Percentiles rank a stretch among this genome's conserved stretches.
phyloP scores from a whole-genome alignment of 768 basidiomycete species.

The Mycena latifolia region DNA sequence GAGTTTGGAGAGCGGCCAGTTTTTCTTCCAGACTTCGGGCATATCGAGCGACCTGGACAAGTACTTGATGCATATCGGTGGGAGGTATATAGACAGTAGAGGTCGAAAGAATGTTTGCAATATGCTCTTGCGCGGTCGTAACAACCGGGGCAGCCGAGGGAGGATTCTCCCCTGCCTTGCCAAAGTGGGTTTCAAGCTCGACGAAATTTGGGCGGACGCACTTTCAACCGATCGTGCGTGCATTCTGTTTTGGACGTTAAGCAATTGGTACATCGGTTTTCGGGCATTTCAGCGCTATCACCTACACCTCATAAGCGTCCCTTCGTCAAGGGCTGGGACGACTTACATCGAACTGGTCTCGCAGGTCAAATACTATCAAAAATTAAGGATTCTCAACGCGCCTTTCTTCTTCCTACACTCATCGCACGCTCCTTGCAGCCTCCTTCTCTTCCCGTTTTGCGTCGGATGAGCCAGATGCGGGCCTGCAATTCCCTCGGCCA shows the following conservation, averaged over 20 bases:
- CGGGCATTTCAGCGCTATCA: constrained; percentile 70
- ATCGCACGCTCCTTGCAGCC: constrained; percentile 12
- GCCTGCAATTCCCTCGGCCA: no score
- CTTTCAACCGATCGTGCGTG: constrained; percentile 59
- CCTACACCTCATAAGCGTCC: constrained; percentile 40
- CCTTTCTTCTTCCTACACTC: constrained; percentile 18
- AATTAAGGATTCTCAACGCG: not conserved
- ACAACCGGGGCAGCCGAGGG: not conserved
- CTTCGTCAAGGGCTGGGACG: no score
- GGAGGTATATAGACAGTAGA: constrained; percentile 12
- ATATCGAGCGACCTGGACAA: constrained; percentile 26
- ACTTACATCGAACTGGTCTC: constrained; percentile 22
- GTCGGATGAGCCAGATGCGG: no score
- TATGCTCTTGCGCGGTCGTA: constrained; percentile 6
- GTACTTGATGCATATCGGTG: constrained; percentile 4
- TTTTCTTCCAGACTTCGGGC: constrained; percentile 28
- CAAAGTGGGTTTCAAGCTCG: no score
- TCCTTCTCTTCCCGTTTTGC: constrained; percentile 16
- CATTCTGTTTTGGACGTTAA: constrained; percentile 58
- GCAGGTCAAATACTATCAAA: not conserved
- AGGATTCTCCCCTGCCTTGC: no score
- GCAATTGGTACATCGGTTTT: constrained; percentile 70
- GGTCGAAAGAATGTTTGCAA: constrained; percentile 15
- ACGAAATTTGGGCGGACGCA: no score
- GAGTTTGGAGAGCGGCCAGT: constrained; percentile 2